phyloP scores from a whole-genome alignment of 768 basidiomycete species.

The Panaeolus papilionaceus region DNA sequence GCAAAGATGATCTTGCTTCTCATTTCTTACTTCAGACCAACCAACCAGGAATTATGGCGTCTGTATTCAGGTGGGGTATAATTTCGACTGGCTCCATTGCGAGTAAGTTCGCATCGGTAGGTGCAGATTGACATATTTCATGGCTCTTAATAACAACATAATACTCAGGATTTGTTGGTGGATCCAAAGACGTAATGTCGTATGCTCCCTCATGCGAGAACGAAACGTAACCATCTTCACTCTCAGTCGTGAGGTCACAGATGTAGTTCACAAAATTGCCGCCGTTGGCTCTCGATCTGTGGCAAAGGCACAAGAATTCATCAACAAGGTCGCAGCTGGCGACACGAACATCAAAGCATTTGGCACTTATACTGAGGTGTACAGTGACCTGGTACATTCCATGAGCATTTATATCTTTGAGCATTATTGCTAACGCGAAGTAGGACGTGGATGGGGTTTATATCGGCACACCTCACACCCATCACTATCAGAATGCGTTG shows the following conservation, averaged over 20 bases:
- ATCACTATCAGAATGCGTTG: conserved; percentile 80
- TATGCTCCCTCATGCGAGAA: background rate
- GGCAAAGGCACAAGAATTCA: conserved; percentile 74
- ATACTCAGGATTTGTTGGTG: conserved; percentile 68
- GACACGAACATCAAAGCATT: conserved; percentile 67
- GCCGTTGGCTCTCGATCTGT: conserved; percentile 82
- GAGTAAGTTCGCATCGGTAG: conserved; percentile 67
- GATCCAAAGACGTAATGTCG: conserved; percentile 69
- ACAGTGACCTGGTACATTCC: conserved; percentile 62
- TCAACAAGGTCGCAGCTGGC: conserved; percentile 55
- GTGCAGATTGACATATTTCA: conserved; percentile 14
- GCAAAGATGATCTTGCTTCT: conserved; percentile 12
- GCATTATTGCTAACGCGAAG: background rate
- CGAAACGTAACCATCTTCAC: background rate
- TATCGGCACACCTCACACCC: conserved; percentile 77
- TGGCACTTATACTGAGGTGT: conserved; percentile 78
- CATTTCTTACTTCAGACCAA: conserved; percentile 9
- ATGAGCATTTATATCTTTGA: background rate
- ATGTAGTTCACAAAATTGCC: conserved; percentile 69
- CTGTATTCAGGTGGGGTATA: conserved; percentile 78
- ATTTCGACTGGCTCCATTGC: conserved; percentile 85
- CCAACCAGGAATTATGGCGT: conserved; percentile 34
- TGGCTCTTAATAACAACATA: conserved; percentile 1
- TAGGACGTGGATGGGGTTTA: conserved; percentile 81
- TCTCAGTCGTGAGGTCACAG: conserved; percentile 65